Base-by-base conservation (phyloP, 108 stramenopile genomes). In the Discostella pseudostelligera region DNA sequence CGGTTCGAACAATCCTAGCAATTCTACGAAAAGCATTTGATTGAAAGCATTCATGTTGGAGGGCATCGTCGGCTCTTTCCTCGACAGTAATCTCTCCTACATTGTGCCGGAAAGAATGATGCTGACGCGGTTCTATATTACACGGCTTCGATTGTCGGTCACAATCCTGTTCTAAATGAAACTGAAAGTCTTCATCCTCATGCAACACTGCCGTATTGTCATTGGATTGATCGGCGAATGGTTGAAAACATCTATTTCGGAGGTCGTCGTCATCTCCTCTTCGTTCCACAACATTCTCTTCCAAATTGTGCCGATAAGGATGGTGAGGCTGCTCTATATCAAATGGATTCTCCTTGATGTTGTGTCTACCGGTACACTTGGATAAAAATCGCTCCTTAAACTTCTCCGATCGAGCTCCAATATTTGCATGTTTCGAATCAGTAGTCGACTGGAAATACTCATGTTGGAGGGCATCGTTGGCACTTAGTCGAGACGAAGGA, bases 1-100 rank as follows among this genome's bases (percentile, higher is more conserved):
- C n/a, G 17, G 8, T 17, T 14, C 9, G 16, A 45, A 3, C 17
- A 3, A 2, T 45, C 44, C 9, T 9, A 17, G 44, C 16, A 45
- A 45, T 3, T 45, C n/a, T n/a, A n/a, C n/a, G n/a, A n/a, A n/a
- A n/a, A 51, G 28, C 60, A 19, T 26, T 44, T 46, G 55, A 8
- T 22, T 56, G 47, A 59, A 96, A 95, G 54, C 87, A 94, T 24
- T 81, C 62, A 65, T 90, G 81, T 48, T 76, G 62, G 32, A 97
- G 68, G 4, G 86, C 81, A 43, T 85, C 70, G 9, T 57, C 32
- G 1, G 91, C 87, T 35, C 78, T 84, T 3, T 32, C 32, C 5
- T 32, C 32, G 5, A 5, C 32, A 32, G 5, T 32, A 32, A 32
- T 32, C 32, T 32, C 32, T 32, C 32, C 32, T 4, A 32, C 32